Conservation (phyloP, 345 rosid species). For the Sisymbrium irio region DNA sequence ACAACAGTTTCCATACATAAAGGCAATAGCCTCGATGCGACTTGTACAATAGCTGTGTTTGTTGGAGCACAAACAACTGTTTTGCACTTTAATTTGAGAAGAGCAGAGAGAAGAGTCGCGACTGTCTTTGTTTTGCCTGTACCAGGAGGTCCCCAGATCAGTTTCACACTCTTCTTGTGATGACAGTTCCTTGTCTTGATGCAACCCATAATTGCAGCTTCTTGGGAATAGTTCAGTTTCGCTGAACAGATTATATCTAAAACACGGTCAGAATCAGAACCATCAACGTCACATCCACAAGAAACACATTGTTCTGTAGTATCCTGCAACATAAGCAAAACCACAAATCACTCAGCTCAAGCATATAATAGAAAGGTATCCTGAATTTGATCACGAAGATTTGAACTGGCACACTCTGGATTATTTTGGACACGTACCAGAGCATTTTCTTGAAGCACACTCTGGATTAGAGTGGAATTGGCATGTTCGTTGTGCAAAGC, state of each 20-base stretch:
- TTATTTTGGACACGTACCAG: background rate
- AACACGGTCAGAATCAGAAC: slow-evolving; percentile 24
- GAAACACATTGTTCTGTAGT: slow-evolving; percentile 6
- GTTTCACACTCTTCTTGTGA: slow-evolving; percentile 32
- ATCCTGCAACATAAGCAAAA: slow-evolving; percentile 6
- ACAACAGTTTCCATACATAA: slow-evolving; percentile 24
- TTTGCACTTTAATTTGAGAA: slow-evolving; percentile 36
- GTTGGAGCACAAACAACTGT: slow-evolving; percentile 49
- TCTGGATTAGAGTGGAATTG: slow-evolving; percentile 20
- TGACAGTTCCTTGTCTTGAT: background rate
- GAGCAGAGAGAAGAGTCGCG: slow-evolving; percentile 21
- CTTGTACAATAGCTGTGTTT: slow-evolving; percentile 38
- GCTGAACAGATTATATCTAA: slow-evolving; percentile 17
- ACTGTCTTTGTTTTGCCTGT: slow-evolving; percentile 47
- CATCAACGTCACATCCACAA: background rate
- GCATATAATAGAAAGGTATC: background rate
- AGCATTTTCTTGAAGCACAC: slow-evolving; percentile 22
- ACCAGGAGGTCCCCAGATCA: slow-evolving; percentile 56
- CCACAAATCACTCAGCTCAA: background rate
- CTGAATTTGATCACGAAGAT: too few species aligned
- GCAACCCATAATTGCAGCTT: slow-evolving; percentile 31
- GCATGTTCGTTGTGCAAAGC: slow-evolving; percentile 27
- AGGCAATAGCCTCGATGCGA: slow-evolving; percentile 27
- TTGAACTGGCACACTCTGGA: too few species aligned
- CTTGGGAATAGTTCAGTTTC: slow-evolving; percentile 35